Evolutionary conservation across 768 basidiomycete species (phyloP).

Genomic region (Lactarius pseudohatsudake): DNA sequence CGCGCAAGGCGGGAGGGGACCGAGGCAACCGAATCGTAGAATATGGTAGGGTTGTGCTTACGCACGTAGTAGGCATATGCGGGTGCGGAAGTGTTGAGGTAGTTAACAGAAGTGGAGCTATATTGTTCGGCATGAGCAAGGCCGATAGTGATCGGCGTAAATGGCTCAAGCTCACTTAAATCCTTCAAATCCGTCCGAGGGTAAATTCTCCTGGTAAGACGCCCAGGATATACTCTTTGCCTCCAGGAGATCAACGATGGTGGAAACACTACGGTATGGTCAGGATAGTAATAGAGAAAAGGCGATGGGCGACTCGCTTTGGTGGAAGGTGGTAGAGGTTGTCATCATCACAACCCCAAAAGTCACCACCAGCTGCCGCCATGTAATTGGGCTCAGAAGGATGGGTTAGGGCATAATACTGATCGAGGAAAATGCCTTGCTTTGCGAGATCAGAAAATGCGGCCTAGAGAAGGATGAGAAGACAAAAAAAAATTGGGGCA

Average conservation of each 20-base stretch:
- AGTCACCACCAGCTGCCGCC: constrained; percentile 52
- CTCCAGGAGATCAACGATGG: constrained; percentile 60
- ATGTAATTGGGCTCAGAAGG: constrained; percentile 65
- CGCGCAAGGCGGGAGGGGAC: too few relatives aligned
- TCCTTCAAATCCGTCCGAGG: constrained; percentile 45
- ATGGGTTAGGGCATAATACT: constrained; percentile 52
- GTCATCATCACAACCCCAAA: constrained; percentile 51
- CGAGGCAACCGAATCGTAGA: too few relatives aligned
- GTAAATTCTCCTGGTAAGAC: constrained; percentile 61
- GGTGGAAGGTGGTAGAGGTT: constrained; percentile 34
- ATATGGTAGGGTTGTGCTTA: too few relatives aligned
- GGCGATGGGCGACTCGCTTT: constrained; percentile 26
- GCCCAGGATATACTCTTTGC: constrained; percentile 58
- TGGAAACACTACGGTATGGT: constrained; percentile 40
- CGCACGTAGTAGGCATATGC: constrained; percentile 47
- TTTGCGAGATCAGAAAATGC: constrained; percentile 42
- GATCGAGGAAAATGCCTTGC: constrained; percentile 47
- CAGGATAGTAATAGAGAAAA: not conserved
- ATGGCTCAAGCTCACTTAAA: constrained; percentile 18
- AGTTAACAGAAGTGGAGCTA: constrained; percentile 41
- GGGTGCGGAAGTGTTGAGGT: constrained; percentile 37
- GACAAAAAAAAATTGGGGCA: constrained; percentile 1
- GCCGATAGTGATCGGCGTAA: not conserved
- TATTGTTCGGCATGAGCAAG: not conserved
- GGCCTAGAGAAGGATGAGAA: constrained; percentile 28